phyloP scores from a whole-genome alignment of 2,329 filamentous ascomycete species.

The Trichoderma simmonsii region DNA sequence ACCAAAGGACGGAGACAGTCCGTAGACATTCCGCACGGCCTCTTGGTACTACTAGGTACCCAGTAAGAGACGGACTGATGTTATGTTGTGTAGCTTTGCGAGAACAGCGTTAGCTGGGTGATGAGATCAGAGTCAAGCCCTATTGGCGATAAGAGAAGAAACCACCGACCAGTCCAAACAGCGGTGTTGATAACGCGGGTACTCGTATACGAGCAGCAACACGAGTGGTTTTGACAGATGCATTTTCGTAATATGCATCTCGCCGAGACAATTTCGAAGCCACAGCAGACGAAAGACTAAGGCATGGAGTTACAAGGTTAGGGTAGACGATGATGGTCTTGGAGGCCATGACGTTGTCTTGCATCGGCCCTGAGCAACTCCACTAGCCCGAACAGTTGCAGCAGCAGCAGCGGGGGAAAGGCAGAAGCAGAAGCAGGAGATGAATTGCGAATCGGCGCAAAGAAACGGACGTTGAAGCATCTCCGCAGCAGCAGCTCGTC shows the following conservation, averaged over 20 bases:
- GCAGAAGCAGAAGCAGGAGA: neutral
- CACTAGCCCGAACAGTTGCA: constrained; percentile 1
- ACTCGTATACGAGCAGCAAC: neutral
- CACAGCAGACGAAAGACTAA: neutral
- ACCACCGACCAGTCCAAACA: neutral
- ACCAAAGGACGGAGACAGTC: neutral
- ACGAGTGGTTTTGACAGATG: neutral
- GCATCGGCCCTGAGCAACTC: constrained; percentile 11
- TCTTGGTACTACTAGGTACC: neutral
- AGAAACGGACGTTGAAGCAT: neutral
- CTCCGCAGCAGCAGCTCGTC: neutral
- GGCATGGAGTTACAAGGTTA: neutral
- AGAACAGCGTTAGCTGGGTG: neutral
- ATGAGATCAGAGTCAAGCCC: neutral
- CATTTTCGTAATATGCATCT: constrained; percentile 7
- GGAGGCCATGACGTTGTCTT: constrained; percentile 7
- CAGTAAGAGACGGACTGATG: neutral
- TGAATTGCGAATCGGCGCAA: neutral
- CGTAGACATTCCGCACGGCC: neutral
- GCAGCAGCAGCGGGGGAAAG: neutral
- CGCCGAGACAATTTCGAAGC: constrained; percentile 2
- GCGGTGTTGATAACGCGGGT: neutral
- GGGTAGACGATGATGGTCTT: neutral
- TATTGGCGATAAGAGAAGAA: neutral
- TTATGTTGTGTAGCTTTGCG: neutral